Evolutionary conservation across 73 alveolate species (phyloP).

Genomic region (Durusdinium trenchii): DNA sequence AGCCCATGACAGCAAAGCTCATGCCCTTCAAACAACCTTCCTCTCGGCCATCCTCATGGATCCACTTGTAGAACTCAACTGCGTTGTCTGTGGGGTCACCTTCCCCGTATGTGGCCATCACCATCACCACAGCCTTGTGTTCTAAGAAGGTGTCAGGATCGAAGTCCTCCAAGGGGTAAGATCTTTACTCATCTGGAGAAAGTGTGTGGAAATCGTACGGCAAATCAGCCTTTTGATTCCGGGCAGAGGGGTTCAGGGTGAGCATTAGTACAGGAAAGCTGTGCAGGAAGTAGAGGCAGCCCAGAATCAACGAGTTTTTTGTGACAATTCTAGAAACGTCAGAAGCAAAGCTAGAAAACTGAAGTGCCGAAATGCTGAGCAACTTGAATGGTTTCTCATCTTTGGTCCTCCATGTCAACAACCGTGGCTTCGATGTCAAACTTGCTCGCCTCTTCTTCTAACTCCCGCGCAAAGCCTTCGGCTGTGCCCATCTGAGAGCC

Average conservation of each 20-base stretch:
- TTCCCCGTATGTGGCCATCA: constrained; percentile 83
- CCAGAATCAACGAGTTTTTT: too few relatives aligned
- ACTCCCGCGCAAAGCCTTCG: constrained; percentile 70
- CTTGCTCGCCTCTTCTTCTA: constrained; percentile 58
- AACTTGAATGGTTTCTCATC: background rate
- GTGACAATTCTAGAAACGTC: too few relatives aligned
- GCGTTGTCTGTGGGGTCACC: constrained; percentile 95
- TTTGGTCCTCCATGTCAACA: constrained; percentile 57
- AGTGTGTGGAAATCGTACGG: too few relatives aligned
- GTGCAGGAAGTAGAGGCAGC: too few relatives aligned
- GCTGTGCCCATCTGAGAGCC: constrained; percentile 95
- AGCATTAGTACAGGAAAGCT: too few relatives aligned
- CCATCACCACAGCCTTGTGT: constrained; percentile 85
- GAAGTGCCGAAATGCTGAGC: background rate
- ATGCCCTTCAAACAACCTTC: constrained; percentile 59
- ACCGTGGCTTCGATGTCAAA: constrained; percentile 55
- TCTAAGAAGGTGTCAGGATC: constrained; percentile 47
- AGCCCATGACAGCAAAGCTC: constrained; percentile 83
- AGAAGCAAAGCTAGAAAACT: background rate
- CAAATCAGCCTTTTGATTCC: too few relatives aligned
- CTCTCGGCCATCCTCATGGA: constrained; percentile 21
- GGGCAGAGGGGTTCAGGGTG: too few relatives aligned
- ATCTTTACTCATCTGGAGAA: too few relatives aligned
- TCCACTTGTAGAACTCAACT: constrained; percentile 76
- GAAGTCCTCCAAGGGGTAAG: constrained; percentile 42